phyloP scores from a whole-genome alignment of 2,329 filamentous ascomycete species.

The Ophiostoma perfectum region DNA sequence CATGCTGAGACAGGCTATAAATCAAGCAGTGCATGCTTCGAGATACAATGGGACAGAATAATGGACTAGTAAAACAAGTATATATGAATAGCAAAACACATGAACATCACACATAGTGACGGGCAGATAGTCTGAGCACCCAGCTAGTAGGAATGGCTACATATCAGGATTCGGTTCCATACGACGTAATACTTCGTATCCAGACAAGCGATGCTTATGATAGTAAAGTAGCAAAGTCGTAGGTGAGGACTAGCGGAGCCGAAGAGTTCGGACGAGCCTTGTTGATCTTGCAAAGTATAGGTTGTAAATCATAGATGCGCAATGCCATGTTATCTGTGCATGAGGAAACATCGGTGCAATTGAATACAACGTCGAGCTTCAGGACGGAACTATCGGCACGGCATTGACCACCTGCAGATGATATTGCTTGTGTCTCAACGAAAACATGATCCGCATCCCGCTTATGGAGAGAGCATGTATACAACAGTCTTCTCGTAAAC shows the following conservation, averaged over 20 bases:
- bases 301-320: background rate
- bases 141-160: no score
- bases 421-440: no score
- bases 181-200: no score
- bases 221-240: no score
- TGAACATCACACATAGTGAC: no score
- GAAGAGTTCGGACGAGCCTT: background rate
- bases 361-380: conserved; percentile 7
- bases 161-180: no score
- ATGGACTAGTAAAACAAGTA: background rate
- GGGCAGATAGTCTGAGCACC: no score
- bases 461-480: no score
- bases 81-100: background rate
- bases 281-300: background rate
- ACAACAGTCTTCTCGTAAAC: no score
- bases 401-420: background rate
- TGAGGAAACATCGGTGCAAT: background rate
- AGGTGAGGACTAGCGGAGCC: no score
- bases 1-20: background rate
- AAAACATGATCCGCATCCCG: no score
- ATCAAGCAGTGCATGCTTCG: background rate
- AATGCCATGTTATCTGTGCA: background rate
- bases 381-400: background rate
- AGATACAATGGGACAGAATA: background rate
- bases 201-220: no score